Percentiles rank a stretch among this genome's conserved stretches.
phyloP scores from a whole-genome alignment of 2,329 filamentous ascomycete genomes.

The Teratosphaeria viscida region DNA sequence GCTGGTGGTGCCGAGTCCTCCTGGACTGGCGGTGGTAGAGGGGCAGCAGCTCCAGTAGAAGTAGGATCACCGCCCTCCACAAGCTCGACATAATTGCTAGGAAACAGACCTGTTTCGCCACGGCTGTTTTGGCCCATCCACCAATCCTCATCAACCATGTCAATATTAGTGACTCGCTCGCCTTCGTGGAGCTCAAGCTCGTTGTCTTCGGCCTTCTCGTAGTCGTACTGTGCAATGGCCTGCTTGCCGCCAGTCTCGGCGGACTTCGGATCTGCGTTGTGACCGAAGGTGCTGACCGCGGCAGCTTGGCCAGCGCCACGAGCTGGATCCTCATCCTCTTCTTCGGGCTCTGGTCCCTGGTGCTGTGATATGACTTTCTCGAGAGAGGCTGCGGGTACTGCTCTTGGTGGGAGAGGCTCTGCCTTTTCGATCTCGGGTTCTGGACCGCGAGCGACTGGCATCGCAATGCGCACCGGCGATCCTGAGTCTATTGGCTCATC shows the following conservation, averaged over 20 bases:
- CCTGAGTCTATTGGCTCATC: slow-evolving; percentile 38
- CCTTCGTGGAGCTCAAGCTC: slow-evolving; percentile 87
- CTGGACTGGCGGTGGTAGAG: slow-evolving; percentile 28
- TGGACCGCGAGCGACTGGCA: slow-evolving; percentile 63
- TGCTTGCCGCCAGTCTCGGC: slow-evolving; percentile 48
- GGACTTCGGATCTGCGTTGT: slow-evolving; percentile 29
- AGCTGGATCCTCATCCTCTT: slow-evolving; percentile 43
- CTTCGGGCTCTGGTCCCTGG: slow-evolving; percentile 54
- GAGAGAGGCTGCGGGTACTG: slow-evolving; percentile 55
- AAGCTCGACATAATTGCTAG: slow-evolving; percentile 92
- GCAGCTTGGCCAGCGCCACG: slow-evolving; percentile 45
- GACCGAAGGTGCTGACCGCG: slow-evolving; percentile 34
- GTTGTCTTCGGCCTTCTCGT: slow-evolving; percentile 95
- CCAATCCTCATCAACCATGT: slow-evolving; percentile 98
- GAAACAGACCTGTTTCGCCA: slow-evolving; percentile 85
- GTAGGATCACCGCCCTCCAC: slow-evolving; percentile 42
- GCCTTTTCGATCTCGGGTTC: slow-evolving; percentile 39
- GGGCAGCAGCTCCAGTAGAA: slow-evolving; percentile 30
- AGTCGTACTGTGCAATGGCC: slow-evolving; percentile 83
- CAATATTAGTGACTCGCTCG: slow-evolving; percentile 79
- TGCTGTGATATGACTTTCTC: slow-evolving; percentile 53
- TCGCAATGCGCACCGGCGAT: slow-evolving; percentile 76
- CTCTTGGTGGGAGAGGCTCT: slow-evolving; percentile 37
- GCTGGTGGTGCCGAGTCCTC: slow-evolving; percentile 13
- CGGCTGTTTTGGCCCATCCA: slow-evolving; percentile 87